phyloP scores from a whole-genome alignment of 164 flowering plant species.

The Chimonanthus praecox region DNA sequence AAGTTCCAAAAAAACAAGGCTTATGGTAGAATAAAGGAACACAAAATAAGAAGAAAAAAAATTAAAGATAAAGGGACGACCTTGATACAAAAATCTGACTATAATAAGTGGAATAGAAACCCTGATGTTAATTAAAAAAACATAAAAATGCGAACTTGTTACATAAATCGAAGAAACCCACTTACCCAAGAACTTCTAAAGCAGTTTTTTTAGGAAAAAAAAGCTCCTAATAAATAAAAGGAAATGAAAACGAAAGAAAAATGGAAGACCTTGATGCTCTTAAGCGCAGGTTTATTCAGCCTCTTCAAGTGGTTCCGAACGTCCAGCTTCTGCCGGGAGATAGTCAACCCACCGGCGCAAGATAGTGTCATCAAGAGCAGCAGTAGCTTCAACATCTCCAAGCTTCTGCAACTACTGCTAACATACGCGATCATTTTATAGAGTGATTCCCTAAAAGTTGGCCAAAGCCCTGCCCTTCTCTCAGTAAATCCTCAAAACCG shows the following conservation, averaged over 20 bases:
- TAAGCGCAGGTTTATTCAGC: slow-evolving; percentile 67
- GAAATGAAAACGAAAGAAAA: slow-evolving; percentile 3
- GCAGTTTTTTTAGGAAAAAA: background rate
- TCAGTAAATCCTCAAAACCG: background rate
- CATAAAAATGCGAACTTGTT: background rate
- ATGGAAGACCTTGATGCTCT: slow-evolving; percentile 51
- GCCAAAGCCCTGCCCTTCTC: background rate
- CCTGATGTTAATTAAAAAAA: background rate
- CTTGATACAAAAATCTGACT: background rate
- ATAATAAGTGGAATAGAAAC: background rate
- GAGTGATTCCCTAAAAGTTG: background rate
- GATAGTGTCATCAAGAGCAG: slow-evolving; percentile 14
- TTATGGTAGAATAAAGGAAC: background rate
- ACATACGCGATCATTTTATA: slow-evolving; percentile 10
- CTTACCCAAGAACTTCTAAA: background rate
- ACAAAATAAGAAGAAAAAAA: no score
- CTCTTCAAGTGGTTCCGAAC: slow-evolving; percentile 73
- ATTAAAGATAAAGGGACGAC: background rate
- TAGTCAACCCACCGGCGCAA: slow-evolving; percentile 22
- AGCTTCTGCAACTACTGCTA: slow-evolving; percentile 4
- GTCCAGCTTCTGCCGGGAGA: slow-evolving; percentile 59
- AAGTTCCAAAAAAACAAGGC: background rate
- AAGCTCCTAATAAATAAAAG: background rate
- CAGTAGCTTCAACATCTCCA: slow-evolving; percentile 5
- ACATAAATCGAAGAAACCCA: background rate